phyloP scores from a whole-genome alignment of 2,329 filamentous ascomycete genomes.

The Aspergillus sp. region DNA sequence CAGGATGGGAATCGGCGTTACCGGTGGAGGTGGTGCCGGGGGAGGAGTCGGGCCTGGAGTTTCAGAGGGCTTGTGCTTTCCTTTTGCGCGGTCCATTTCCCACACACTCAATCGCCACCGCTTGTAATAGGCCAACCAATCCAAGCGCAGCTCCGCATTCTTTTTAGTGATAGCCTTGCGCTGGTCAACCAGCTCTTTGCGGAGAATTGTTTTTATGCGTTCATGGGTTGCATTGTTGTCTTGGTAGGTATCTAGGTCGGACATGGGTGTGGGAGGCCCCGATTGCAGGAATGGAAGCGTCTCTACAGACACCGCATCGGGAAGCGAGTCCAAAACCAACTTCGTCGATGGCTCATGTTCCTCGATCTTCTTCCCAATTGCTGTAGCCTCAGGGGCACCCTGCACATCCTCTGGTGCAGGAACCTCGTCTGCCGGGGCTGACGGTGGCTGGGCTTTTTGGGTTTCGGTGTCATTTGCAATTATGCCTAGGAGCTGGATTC shows the following conservation, averaged over 20 bases:
- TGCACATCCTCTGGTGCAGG: background rate
- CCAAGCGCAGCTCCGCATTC: constrained; percentile 40
- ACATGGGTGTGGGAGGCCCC: constrained; percentile 44
- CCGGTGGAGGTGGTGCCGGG: constrained; percentile 32
- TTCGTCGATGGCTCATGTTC: constrained; percentile 16
- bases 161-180: constrained; percentile 40
- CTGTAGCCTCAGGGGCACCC: background rate
- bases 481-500: constrained; percentile 46
- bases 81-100: constrained; percentile 43
- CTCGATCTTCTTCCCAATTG: constrained; percentile 9
- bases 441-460: constrained; percentile 17
- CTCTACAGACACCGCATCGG: constrained; percentile 36
- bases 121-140: constrained; percentile 45
- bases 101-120: constrained; percentile 46
- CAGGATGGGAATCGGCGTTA: constrained; percentile 31
- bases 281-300: constrained; percentile 47
- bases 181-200: constrained; percentile 37
- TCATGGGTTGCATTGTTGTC: constrained; percentile 42
- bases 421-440: constrained; percentile 6
- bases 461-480: constrained; percentile 36
- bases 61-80: constrained; percentile 37
- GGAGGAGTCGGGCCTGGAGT: constrained; percentile 38
- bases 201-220: constrained; percentile 39
- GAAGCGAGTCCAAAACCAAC: constrained; percentile 15
- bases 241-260: constrained; percentile 46